phyloP scores from a whole-genome alignment of 768 basidiomycete species.

The Phallus indusiatus region DNA sequence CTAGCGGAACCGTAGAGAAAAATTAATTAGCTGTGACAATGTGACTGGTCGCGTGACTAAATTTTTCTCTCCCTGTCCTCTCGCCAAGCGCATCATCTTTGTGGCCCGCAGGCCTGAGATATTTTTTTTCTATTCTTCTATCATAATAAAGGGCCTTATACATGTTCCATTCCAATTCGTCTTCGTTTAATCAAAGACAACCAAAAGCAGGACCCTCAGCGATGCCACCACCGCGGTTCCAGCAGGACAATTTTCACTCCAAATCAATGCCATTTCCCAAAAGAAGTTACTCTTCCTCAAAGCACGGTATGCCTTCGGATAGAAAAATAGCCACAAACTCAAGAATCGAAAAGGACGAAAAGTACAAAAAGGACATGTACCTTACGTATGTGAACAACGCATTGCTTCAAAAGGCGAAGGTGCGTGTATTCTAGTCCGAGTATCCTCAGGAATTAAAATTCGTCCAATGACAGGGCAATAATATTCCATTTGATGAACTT shows the following conservation, averaged over 20 bases:
- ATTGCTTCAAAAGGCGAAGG: conserved; percentile 60
- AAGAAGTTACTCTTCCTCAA: background rate
- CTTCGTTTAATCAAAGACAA: conserved; percentile 65
- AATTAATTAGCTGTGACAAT: too few species aligned
- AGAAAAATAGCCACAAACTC: conserved; percentile 75
- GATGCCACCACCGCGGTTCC: conserved; percentile 13
- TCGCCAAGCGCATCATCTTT: too few species aligned
- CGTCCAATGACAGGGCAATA: conserved; percentile 45
- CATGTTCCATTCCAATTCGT: conserved; percentile 17
- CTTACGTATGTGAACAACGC: conserved; percentile 77
- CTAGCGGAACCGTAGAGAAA: too few species aligned
- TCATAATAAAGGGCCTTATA: background rate
- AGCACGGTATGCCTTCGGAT: background rate
- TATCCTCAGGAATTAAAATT: conserved; percentile 8
- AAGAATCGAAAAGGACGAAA: conserved; percentile 66
- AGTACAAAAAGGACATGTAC: conserved; percentile 74
- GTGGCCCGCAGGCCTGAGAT: too few species aligned
- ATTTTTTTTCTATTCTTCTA: too few species aligned
- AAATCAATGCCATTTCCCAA: background rate
- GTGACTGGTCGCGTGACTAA: conserved; percentile 1
- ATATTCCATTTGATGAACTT: conserved; percentile 78
- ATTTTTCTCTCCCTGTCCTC: conserved; percentile 1
- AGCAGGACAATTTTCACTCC: background rate
- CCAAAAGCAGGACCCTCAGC: conserved; percentile 54
- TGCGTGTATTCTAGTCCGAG: conserved; percentile 27